Conservation (phyloP, 768 basidiomycete species). For the Tephrocybe rancida region DNA sequence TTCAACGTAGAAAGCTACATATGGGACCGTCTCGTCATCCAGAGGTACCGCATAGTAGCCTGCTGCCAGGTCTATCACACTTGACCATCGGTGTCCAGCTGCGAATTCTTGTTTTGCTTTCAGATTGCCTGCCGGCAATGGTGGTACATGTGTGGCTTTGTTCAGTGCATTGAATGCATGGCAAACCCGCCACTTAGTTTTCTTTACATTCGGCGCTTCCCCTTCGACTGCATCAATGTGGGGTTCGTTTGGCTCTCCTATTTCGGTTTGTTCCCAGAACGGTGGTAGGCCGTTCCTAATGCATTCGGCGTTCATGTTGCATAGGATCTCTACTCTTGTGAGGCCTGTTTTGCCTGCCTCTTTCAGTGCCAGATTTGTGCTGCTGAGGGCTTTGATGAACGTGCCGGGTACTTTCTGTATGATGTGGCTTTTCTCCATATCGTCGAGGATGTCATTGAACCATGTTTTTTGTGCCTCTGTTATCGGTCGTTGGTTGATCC, state of each 20-base stretch:
- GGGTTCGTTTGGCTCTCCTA: background rate
- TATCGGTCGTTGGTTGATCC: slow-evolving; percentile 30
- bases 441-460: slow-evolving; percentile 30
- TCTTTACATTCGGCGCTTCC: background rate
- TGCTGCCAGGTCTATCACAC: slow-evolving; percentile 37
- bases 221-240: background rate
- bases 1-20: slow-evolving; percentile 34
- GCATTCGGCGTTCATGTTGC: background rate
- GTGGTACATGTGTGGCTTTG: slow-evolving; percentile 3
- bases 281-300: background rate
- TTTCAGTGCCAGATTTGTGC: slow-evolving; percentile 20
- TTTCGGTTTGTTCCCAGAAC: background rate
- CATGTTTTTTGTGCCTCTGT: slow-evolving; percentile 32
- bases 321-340: background rate
- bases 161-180: slow-evolving; percentile 1
- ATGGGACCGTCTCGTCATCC: slow-evolving; percentile 22
- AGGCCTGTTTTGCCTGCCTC: background rate
- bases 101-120: background rate
- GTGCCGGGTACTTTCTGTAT: slow-evolving; percentile 17
- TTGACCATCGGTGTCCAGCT: slow-evolving; percentile 33
- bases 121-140: background rate
- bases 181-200: slow-evolving; percentile 3
- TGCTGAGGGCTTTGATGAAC: slow-evolving; percentile 7
- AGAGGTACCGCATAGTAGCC: slow-evolving; percentile 34
- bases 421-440: slow-evolving; percentile 33